Percentiles rank a stretch among this genome's conserved stretches.
Conservation (phyloP, 2,329 filamentous ascomycete species). For the Ophiostoma montium region DNA sequence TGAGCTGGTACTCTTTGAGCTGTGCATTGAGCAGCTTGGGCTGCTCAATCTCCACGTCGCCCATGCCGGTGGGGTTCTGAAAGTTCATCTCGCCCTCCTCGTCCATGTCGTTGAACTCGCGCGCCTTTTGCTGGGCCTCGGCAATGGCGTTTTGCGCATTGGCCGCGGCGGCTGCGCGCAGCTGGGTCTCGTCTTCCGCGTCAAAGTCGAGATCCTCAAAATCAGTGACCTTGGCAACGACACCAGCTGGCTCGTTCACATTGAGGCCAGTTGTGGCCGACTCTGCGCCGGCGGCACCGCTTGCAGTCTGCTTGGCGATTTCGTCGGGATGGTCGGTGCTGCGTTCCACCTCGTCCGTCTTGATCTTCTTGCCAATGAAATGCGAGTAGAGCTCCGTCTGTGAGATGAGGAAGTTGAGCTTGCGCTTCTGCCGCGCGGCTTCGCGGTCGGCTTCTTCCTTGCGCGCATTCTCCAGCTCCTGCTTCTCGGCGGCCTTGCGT, state of each 20-base stretch:
- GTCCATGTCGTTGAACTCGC: slow-evolving; percentile 76
- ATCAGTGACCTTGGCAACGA: slow-evolving; percentile 64
- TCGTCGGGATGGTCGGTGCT: slow-evolving; percentile 73
- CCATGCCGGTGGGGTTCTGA: slow-evolving; percentile 91
- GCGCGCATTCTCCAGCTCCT: slow-evolving; percentile 91
- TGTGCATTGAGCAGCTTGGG: slow-evolving; percentile 87
- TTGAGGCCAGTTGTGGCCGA: background rate
- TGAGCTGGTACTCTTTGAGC: slow-evolving; percentile 96
- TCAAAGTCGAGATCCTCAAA: slow-evolving; percentile 95
- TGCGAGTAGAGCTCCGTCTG: slow-evolving; percentile 98
- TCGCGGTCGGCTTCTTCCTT: slow-evolving; percentile 96
- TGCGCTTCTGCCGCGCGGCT: slow-evolving; percentile 92
- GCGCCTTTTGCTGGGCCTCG: slow-evolving; percentile 82
- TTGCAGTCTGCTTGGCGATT: slow-evolving; percentile 34
- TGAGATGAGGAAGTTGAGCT: slow-evolving; percentile 98
- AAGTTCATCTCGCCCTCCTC: slow-evolving; percentile 99
- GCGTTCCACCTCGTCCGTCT: slow-evolving; percentile 86
- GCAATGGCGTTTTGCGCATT: slow-evolving; percentile 95
- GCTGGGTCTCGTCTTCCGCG: slow-evolving; percentile 72
- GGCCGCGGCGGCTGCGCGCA: slow-evolving; percentile 76
- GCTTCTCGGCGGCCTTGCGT: slow-evolving; percentile 83
- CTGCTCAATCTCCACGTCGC: slow-evolving; percentile 86
- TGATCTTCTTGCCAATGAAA: slow-evolving; percentile 99
- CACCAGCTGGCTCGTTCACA: slow-evolving; percentile 27
- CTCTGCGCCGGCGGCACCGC: background rate